Evolutionary conservation across 2,329 filamentous ascomycete species (phyloP).

Genomic region (Fusarium sp.): DNA sequence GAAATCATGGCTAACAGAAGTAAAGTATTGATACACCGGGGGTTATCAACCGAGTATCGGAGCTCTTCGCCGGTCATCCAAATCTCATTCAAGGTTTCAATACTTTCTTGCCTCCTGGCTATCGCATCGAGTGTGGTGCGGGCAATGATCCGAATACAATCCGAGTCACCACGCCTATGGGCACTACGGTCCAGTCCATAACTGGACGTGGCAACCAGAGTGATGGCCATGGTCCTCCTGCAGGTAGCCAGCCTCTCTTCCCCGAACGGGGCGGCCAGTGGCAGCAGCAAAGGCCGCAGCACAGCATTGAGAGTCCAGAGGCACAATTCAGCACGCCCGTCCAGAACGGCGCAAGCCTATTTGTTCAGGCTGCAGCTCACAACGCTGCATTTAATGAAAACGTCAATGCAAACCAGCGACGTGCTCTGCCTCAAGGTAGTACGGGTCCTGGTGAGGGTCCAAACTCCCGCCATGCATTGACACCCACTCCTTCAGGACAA

Average conservation of each 20-base stretch:
- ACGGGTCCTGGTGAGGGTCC: slow-evolving; percentile 54
- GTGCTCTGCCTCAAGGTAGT: slow-evolving; percentile 42
- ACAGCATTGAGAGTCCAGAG: slow-evolving; percentile 70
- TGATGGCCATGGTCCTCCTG: slow-evolving; percentile 53
- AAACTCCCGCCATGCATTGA: slow-evolving; percentile 63
- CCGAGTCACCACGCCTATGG: slow-evolving; percentile 94
- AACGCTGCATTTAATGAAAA: slow-evolving; percentile 48
- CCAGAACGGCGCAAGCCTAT: slow-evolving; percentile 59
- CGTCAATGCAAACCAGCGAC: slow-evolving; percentile 46
- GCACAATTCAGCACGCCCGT: slow-evolving; percentile 67
- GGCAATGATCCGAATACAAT: slow-evolving; percentile 96
- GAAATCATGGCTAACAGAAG: slow-evolving; percentile 41
- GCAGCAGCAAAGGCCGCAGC: slow-evolving; percentile 65
- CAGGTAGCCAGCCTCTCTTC: slow-evolving; percentile 56
- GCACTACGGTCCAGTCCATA: slow-evolving; percentile 94
- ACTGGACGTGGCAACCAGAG: slow-evolving; percentile 60
- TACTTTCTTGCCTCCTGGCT: slow-evolving; percentile 94
- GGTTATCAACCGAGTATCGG: slow-evolving; percentile 95
- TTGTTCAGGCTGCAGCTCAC: slow-evolving; percentile 55
- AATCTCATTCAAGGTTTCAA: slow-evolving; percentile 98
- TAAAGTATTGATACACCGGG: slow-evolving; percentile 91
- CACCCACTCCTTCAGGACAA: slow-evolving; percentile 67
- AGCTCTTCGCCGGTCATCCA: slow-evolving; percentile 93
- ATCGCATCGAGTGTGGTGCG: slow-evolving; percentile 94
- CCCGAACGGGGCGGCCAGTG: slow-evolving; percentile 61